Conservation (phyloP, 148 eudicot species). For the Arctostaphylos glauca region DNA sequence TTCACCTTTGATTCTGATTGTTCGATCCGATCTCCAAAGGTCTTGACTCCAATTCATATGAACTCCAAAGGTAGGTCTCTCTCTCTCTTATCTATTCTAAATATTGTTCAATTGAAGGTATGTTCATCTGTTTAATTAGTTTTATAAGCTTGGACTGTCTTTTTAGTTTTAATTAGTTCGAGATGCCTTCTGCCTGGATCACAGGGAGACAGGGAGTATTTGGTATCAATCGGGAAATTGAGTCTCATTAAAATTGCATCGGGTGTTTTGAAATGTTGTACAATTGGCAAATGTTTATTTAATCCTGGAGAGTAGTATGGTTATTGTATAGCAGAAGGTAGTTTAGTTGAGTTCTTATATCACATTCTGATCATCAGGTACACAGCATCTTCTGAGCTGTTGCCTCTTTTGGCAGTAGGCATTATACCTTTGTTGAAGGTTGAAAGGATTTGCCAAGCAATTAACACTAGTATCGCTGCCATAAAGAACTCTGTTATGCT, state of each 20-base stretch:
- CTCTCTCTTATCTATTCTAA: too few relatives aligned
- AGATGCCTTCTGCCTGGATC: not conserved
- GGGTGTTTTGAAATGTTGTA: not conserved
- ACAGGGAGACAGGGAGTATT: not conserved
- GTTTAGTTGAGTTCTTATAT: constrained; percentile 13
- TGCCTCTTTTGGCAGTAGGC: constrained; percentile 90
- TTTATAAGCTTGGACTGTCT: too few relatives aligned
- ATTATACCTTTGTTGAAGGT: constrained; percentile 66
- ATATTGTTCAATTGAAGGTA: too few relatives aligned
- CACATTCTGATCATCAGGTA: constrained; percentile 50
- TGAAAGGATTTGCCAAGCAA: constrained; percentile 70
- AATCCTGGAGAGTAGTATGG: not conserved
- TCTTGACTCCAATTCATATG: too few relatives aligned
- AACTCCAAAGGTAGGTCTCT: too few relatives aligned
- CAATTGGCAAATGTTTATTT: not conserved
- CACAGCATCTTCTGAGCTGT: constrained; percentile 89
- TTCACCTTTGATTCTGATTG: too few relatives aligned
- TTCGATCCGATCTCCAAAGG: too few relatives aligned
- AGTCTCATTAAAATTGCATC: not conserved
- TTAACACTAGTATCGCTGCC: constrained; percentile 47
- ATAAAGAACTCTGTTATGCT: constrained; percentile 66
- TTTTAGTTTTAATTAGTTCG: too few relatives aligned
- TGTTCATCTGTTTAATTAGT: too few relatives aligned
- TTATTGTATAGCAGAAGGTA: not conserved
- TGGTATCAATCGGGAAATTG: not conserved